Percentiles rank a stretch among this genome's conserved stretches.
Evolutionary conservation across 768 basidiomycete species (phyloP).

Genomic region (Leccinum subtestaceum): DNA sequence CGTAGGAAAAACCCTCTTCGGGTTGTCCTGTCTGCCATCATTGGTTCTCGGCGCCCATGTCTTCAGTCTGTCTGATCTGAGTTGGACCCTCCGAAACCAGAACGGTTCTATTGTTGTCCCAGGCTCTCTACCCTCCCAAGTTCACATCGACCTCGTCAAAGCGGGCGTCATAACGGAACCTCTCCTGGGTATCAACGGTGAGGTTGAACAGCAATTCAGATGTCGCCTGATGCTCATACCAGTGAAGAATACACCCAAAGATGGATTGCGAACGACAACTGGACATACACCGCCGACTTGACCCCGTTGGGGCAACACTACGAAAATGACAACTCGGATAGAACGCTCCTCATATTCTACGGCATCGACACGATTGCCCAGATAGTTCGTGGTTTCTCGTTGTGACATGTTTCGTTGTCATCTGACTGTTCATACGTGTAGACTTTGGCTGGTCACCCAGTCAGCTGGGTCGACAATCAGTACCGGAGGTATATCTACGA

Average conservation of each 20-base stretch:
- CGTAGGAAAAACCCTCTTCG: not conserved
- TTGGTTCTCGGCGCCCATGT: slow-evolving; percentile 18
- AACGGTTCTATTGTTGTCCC: slow-evolving; percentile 55
- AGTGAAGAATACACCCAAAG: slow-evolving; percentile 49
- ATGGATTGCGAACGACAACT: slow-evolving; percentile 55
- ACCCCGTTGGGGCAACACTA: slow-evolving; percentile 38
- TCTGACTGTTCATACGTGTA: slow-evolving; percentile 14
- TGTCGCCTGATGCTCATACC: not conserved
- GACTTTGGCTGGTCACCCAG: slow-evolving; percentile 49
- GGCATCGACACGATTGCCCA: slow-evolving; percentile 58
- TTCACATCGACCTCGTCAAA: slow-evolving; percentile 49
- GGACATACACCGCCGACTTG: slow-evolving; percentile 57
- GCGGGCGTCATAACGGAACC: slow-evolving; percentile 56
- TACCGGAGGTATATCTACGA: too few relatives aligned
- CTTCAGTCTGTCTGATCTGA: slow-evolving; percentile 45
- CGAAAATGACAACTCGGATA: slow-evolving; percentile 20
- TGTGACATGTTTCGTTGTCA: not conserved
- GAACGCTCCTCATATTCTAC: slow-evolving; percentile 49
- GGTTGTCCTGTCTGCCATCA: slow-evolving; percentile 10
- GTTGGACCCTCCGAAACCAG: slow-evolving; percentile 53
- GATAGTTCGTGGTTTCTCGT: slow-evolving; percentile 36
- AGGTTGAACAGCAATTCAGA: slow-evolving; percentile 2
- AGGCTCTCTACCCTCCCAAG: slow-evolving; percentile 50
- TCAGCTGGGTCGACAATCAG: slow-evolving; percentile 36
- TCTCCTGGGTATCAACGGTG: slow-evolving; percentile 52